Evolutionary conservation across 1,284 basidiomycete species (phyloP), one percentile per base, ranked within the genome.

Genomic region (Apiotrichum akiyoshidainum): DNA sequence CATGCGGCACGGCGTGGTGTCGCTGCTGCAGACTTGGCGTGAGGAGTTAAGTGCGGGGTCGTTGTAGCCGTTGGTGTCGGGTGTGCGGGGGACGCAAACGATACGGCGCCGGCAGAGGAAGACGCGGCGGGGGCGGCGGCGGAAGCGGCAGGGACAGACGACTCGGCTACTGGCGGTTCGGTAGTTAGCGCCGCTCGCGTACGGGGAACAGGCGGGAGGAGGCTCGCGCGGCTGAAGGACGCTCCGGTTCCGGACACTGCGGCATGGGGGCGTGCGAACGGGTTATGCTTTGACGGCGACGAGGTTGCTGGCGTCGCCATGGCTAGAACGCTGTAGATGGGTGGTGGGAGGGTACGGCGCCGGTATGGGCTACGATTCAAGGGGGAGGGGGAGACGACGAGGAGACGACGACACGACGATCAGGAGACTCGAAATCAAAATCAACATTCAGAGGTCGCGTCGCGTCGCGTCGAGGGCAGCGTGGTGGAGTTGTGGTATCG

Each of bases 1-100:
- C 76, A 78, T 35, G 55, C 47, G 14, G 14, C 22, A 22, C 40
- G 21, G 22, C 46, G 46, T 1, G 50, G 50, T 7, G 48, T 50
- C 19, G 14, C 46, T 19, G 47, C 19, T 22, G 48, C 45, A n/a
- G 19, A 16, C 17, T n/a, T 16, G 2, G 40, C n/a, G 40, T n/a
- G n/a, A 4, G 42, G 8, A 2, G 19, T 44, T n/a, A n/a, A 3
- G 2, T n/a, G n/a, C 22, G 45, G 22, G 13, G 45, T 33, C 12
- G 13, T 16, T 8, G 19, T 13, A n/a, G n/a, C n/a, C 4, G 44
- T 10, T 5, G 44, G 9, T 21, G 22, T 12, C 14, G 26, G 26
- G 26, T 31, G 3, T 7, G 26, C 26, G 4, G 26, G 26, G 26
- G 26, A 31, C 7, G 26, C 26, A 31, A 31, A 31, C 4, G 26